A percentile compares a stretch with the other conserved stretches of the same genome.
These are phyloP conservation scores for Handroanthus guayacan DNA, from an alignment of 257 asterid species.

Conservation along the genomic window DNA sequence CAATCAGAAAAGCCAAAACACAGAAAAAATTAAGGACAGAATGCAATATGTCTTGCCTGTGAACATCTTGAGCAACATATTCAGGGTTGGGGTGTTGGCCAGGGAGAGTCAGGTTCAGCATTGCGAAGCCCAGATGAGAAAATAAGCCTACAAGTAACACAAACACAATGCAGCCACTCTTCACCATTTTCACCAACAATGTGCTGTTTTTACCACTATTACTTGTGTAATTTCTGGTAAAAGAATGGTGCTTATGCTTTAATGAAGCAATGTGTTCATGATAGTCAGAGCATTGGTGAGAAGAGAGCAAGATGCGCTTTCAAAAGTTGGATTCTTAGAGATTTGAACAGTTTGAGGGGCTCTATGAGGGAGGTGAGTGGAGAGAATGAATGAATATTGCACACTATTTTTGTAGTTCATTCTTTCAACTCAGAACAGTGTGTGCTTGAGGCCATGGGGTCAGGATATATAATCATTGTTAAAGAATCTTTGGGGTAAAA, in stretches of 20 bases:
- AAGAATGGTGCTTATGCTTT: not conserved
- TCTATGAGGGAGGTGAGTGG: slow-evolving; percentile 27
- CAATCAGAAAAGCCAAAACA: not conserved
- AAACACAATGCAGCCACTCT: slow-evolving; percentile 46
- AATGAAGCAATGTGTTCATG: not conserved
- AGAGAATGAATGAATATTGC: slow-evolving; percentile 25
- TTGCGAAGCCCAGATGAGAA: slow-evolving; percentile 33
- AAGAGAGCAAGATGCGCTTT: not conserved
- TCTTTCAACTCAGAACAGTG: slow-evolving; percentile 27
- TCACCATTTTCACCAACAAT: slow-evolving; percentile 34
- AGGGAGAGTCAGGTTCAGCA: slow-evolving; percentile 52
- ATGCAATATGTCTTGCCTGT: slow-evolving; percentile 48
- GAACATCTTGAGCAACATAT: slow-evolving; percentile 49
- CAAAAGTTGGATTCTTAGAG: not conserved
- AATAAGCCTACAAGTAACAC: slow-evolving; percentile 36
- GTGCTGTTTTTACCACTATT: slow-evolving; percentile 26
- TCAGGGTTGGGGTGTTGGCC: slow-evolving; percentile 70
- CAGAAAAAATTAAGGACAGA: not conserved
- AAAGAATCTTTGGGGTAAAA: slow-evolving; percentile 32
- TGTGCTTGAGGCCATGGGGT: not conserved
- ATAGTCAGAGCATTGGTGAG: not conserved
- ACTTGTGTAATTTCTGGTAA: not conserved
- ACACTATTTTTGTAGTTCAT: slow-evolving; percentile 24
- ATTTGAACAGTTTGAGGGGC: slow-evolving; percentile 38
- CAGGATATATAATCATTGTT: slow-evolving; percentile 27